These are phyloP conservation scores for Hypoxylon trugodes DNA, from an alignment of 495 filamentous ascomycete species.

Conservation along the genomic window DNA sequence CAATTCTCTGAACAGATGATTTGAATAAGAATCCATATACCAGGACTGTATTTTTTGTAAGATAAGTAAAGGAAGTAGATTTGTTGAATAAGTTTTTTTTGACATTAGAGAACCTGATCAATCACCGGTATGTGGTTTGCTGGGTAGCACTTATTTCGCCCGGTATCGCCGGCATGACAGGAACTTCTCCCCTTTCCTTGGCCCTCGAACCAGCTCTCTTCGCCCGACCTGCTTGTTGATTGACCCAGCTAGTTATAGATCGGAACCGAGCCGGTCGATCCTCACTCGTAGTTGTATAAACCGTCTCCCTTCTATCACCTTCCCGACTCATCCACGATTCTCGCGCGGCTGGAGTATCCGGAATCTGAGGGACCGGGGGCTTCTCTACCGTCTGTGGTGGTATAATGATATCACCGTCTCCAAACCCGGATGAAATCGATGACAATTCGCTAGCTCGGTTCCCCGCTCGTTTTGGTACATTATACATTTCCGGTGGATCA, in stretches of 20 bases:
- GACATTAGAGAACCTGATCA: slow-evolving; percentile 13
- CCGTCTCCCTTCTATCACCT: slow-evolving; percentile 47
- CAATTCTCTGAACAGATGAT: too few relatives aligned
- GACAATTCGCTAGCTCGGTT: slow-evolving; percentile 54
- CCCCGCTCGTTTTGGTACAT: slow-evolving; percentile 40
- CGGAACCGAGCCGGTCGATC: slow-evolving; percentile 64
- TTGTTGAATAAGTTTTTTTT: too few relatives aligned
- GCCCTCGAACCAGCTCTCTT: slow-evolving; percentile 46
- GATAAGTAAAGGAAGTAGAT: too few relatives aligned
- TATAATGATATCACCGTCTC: slow-evolving; percentile 60
- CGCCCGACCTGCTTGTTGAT: slow-evolving; percentile 61
- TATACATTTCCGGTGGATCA: slow-evolving; percentile 46
- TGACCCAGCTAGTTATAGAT: slow-evolving; percentile 67
- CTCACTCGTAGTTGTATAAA: slow-evolving; percentile 58
- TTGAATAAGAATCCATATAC: too few relatives aligned
- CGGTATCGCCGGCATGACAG: slow-evolving; percentile 39
- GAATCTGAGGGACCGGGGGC: neutral
- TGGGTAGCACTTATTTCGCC: slow-evolving; percentile 29
- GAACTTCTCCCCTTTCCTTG: slow-evolving; percentile 32
- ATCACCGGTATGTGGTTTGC: slow-evolving; percentile 41
- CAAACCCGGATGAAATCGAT: slow-evolving; percentile 64
- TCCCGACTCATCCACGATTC: slow-evolving; percentile 52
- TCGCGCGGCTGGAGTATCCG: slow-evolving; percentile 36
- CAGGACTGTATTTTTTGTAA: too few relatives aligned
- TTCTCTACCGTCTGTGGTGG: slow-evolving; percentile 31